Conservation (phyloP, 2,329 filamentous ascomycete genomes). For the Sclerotinia trifoliorum region DNA sequence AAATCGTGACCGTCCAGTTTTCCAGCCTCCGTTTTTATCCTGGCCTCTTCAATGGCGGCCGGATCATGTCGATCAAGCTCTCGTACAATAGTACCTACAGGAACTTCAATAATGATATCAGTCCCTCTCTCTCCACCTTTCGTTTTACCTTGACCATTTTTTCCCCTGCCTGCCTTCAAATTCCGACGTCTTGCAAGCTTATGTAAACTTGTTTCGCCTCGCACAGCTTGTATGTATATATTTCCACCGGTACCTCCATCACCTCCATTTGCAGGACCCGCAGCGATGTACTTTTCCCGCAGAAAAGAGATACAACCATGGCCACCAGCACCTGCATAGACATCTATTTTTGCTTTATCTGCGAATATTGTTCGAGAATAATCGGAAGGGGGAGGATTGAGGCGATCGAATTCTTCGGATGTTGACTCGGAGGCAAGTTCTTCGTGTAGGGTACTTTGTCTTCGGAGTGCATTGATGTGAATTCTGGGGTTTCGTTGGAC, state of each 20-base stretch:
- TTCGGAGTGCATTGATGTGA: slow-evolving; percentile 26
- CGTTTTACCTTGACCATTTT: slow-evolving; percentile 72
- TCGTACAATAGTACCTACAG: slow-evolving; percentile 85
- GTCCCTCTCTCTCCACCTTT: slow-evolving; percentile 77
- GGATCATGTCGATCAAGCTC: slow-evolving; percentile 81
- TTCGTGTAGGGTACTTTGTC: slow-evolving; percentile 28
- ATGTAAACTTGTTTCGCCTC: slow-evolving; percentile 88
- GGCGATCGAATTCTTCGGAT: slow-evolving; percentile 48
- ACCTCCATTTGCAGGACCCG: slow-evolving; percentile 91
- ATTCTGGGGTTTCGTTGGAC: slow-evolving; percentile 21
- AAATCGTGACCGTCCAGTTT: slow-evolving; percentile 40
- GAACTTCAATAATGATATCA: slow-evolving; percentile 85
- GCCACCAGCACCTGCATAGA: slow-evolving; percentile 79
- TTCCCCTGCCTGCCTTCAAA: slow-evolving; percentile 72
- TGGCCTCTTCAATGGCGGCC: slow-evolving; percentile 63
- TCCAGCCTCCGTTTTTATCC: slow-evolving; percentile 41
- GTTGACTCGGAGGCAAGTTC: slow-evolving; percentile 22
- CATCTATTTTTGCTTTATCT: slow-evolving; percentile 75
- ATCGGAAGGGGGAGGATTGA: slow-evolving; percentile 81
- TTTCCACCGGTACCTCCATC: slow-evolving; percentile 91
- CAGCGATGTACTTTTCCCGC: slow-evolving; percentile 82
- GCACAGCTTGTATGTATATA: slow-evolving; percentile 89
- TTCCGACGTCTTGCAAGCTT: slow-evolving; percentile 79
- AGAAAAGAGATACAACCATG: slow-evolving; percentile 94
- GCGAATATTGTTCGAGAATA: slow-evolving; percentile 81